Base-by-base conservation (phyloP, 331 rosid genomes). In the Malus hybrid region DNA sequence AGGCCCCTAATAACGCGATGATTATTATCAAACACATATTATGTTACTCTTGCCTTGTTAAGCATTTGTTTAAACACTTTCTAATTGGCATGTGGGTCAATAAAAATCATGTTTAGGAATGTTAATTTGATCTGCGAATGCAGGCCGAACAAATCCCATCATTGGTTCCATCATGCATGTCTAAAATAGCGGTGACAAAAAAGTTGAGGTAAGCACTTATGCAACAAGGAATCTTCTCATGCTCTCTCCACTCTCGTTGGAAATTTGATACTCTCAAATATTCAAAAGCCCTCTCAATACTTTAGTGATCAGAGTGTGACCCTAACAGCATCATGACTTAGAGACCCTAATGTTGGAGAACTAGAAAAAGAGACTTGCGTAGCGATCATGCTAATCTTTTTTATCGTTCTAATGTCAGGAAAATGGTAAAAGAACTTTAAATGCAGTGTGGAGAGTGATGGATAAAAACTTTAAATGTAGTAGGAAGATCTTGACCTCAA, bases 221-320 rank as follows among this genome's bases (percentile, higher is more conserved):
- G 63, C 75, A 71, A 71, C 75, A 71, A 14, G 62, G 75, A 33
- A 71, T 29, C 63, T 28, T 55, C 65, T 55, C 53, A 55, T n/a
- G 12, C 24, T 63, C n/a, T 5, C 26, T 52, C n/a, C 60, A 1
- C 1, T 0, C 1, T 55, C 10, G 22, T 15, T n/a, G 22, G n/a
- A 16, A 55, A 55, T 55, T 16, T 55, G n/a, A 19, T 55, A 16
- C 8, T 16, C 22, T n/a, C 60, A 16, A 55, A 55, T 15, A 55
- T 55, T 55, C 60, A 12, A 32, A 55, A 30, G 63, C 44, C 73
- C 9, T 28, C 6, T 60, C 33, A 60, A 9, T 4, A 29, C 61
- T 26, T 15, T 46, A 3, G 8, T 14, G 34, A 6, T 63, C 60
- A 19, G 2, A 6, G 60, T 11, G 50, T 44, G 50, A 44, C 50